Percentiles rank a stretch among this genome's conserved stretches.
These are phyloP conservation scores for Streptanthus diversifolius DNA, from an alignment of 345 rosid genomes.

Conservation along the genomic window DNA sequence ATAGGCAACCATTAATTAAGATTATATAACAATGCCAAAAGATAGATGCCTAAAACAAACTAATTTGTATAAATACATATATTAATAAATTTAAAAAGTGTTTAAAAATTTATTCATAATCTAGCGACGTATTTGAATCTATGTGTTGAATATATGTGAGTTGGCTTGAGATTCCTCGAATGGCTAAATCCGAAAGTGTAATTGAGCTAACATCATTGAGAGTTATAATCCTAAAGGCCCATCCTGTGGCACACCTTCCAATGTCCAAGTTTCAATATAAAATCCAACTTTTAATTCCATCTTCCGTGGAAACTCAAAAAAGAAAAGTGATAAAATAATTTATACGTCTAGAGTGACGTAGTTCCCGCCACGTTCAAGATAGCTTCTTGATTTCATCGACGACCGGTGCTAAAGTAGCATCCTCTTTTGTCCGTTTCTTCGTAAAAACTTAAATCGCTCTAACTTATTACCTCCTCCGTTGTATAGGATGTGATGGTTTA, in stretches of 20 bases:
- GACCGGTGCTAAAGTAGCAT: not conserved
- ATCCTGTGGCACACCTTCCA: conserved; percentile 36
- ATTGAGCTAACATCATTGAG: conserved; percentile 4
- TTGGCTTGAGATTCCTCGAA: not conserved
- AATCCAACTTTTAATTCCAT: not conserved
- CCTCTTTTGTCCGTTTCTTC: conserved; percentile 13
- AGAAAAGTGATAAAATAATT: not conserved
- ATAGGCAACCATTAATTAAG: not conserved
- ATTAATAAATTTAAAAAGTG: not conserved
- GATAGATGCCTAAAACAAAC: not conserved
- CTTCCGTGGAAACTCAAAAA: not conserved
- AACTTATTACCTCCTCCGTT: not conserved
- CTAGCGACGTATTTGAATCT: not conserved
- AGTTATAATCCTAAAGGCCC: conserved; percentile 15
- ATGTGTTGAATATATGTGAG: not conserved
- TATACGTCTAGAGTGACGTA: conserved; percentile 18
- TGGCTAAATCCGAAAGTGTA: conserved; percentile 9
- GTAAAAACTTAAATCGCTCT: not conserved
- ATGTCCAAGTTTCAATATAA: conserved; percentile 3
- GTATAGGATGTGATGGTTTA: not conserved
- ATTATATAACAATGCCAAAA: not conserved
- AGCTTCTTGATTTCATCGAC: conserved; percentile 20
- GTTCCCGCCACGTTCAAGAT: conserved; percentile 12
- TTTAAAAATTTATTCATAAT: not conserved
- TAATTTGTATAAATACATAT: not conserved